phyloP scores from a whole-genome alignment of 345 rosid species.

The Sisymbrium altissimum region DNA sequence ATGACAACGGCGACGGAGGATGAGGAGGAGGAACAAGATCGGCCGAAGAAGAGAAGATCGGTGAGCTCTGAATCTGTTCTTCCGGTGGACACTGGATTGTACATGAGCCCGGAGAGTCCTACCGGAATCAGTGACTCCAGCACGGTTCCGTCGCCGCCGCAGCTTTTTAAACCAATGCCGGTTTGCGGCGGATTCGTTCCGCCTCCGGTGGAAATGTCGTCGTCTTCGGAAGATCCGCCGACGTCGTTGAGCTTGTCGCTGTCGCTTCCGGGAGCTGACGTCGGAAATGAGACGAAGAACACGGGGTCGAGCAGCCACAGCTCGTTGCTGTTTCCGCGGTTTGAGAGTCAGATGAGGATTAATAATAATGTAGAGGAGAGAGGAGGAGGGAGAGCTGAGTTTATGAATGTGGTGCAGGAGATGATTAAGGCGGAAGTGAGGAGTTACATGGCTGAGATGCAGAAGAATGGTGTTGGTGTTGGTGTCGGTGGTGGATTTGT shows the following conservation, averaged over 20 bases:
- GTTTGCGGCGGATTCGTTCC: slow-evolving; percentile 46
- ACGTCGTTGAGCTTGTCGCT: slow-evolving; percentile 63
- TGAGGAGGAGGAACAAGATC: slow-evolving; percentile 23
- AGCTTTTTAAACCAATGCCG: slow-evolving; percentile 45
- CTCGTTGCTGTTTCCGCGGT: slow-evolving; percentile 26
- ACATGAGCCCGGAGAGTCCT: slow-evolving; percentile 66
- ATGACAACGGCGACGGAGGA: neutral
- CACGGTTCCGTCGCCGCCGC: slow-evolving; percentile 37
- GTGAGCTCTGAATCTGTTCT: slow-evolving; percentile 48
- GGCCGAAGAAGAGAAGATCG: slow-evolving; percentile 63
- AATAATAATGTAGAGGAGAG: slow-evolving; percentile 12
- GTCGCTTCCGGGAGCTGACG: slow-evolving; percentile 61
- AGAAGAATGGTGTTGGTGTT: slow-evolving; percentile 31
- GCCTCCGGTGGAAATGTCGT: slow-evolving; percentile 31
- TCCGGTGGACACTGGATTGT: slow-evolving; percentile 48
- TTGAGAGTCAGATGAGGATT: slow-evolving; percentile 20
- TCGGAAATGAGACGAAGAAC: slow-evolving; percentile 35
- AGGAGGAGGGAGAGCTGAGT: slow-evolving; percentile 50
- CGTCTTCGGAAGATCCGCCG: slow-evolving; percentile 53
- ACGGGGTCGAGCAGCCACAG: neutral
- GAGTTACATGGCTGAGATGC: slow-evolving; percentile 64
- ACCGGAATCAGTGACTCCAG: slow-evolving; percentile 62
- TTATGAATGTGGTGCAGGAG: slow-evolving; percentile 78
- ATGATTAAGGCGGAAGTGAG: slow-evolving; percentile 81
- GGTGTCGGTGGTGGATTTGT: slow-evolving; percentile 41